Conservation (phyloP, 2,329 filamentous ascomycete species). For the Coleophoma crateriformis region DNA sequence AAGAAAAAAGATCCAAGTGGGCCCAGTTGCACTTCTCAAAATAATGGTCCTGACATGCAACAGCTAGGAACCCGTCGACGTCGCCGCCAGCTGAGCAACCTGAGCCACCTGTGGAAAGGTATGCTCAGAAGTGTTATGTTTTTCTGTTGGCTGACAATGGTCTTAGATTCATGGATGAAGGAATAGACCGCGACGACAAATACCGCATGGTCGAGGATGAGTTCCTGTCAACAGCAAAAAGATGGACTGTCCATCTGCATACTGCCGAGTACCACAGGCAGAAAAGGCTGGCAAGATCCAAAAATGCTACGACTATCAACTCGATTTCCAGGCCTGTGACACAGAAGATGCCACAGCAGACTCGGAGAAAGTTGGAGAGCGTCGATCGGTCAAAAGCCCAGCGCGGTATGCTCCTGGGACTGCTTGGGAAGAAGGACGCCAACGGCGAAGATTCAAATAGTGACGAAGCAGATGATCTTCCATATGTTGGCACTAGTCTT, state of each 20-base stretch:
- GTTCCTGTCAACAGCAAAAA: slow-evolving; percentile 59
- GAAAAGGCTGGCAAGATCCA: slow-evolving; percentile 48
- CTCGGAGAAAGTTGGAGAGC: slow-evolving; percentile 25
- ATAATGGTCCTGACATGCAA: too few species aligned
- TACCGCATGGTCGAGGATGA: slow-evolving; percentile 86
- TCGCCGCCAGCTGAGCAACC: slow-evolving; percentile 46
- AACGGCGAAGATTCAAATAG: slow-evolving; percentile 25
- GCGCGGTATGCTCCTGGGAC: slow-evolving; percentile 21
- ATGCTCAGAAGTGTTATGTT: slow-evolving; percentile 4
- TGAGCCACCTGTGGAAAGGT: slow-evolving; percentile 42
- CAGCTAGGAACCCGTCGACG: slow-evolving; percentile 36
- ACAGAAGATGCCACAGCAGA: slow-evolving; percentile 22
- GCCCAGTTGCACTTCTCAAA: too few species aligned
- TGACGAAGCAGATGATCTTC: slow-evolving; percentile 13
- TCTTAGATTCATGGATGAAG: slow-evolving; percentile 50
- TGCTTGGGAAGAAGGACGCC: slow-evolving; percentile 14
- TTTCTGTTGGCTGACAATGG: slow-evolving; percentile 6
- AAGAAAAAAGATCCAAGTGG: too few species aligned
- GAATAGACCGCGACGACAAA: slow-evolving; percentile 60
- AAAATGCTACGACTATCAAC: slow-evolving; percentile 42
- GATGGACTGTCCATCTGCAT: slow-evolving; percentile 71
- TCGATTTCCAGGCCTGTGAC: slow-evolving; percentile 33
- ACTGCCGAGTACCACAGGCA: slow-evolving; percentile 70
- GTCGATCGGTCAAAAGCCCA: slow-evolving; percentile 31
- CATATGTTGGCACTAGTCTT: slow-evolving; percentile 32